A percentile compares a stretch with the other conserved stretches of the same genome.
These are phyloP conservation scores for Penicillium pulvis DNA, from an alignment of 495 filamentous ascomycete genomes.

Conservation along the genomic window DNA sequence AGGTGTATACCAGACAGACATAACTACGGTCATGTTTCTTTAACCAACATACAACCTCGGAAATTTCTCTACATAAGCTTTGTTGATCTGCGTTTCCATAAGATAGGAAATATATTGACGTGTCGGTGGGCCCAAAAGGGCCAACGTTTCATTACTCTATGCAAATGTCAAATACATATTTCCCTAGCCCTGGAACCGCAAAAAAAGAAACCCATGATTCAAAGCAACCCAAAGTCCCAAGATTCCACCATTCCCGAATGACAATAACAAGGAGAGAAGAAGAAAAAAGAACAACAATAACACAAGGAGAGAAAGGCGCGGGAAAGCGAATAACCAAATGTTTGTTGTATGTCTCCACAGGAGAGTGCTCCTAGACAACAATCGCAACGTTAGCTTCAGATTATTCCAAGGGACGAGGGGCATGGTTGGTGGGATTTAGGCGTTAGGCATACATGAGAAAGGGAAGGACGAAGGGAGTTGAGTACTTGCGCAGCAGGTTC, in stretches of 20 bases:
- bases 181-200: slow-evolving; percentile 18
- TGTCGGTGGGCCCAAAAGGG: neutral
- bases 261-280: slow-evolving; percentile 15
- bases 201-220: slow-evolving; percentile 20
- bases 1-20: neutral
- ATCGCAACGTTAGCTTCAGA: neutral
- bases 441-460: neutral
- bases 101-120: neutral
- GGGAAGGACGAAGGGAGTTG: neutral
- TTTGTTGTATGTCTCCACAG: neutral
- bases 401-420: neutral
- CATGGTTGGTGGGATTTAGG: neutral
- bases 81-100: neutral
- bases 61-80: neutral
- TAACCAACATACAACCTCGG: neutral
- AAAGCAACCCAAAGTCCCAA: slow-evolving; percentile 18
- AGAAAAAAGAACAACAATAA: neutral
- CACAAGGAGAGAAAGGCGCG: slow-evolving; percentile 6
- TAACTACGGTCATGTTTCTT: too few species aligned
- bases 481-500: neutral
- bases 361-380: neutral
- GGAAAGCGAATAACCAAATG: neutral
- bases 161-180: slow-evolving; percentile 21
- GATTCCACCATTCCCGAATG: slow-evolving; percentile 19
- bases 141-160: slow-evolving; percentile 31